A percentile compares a stretch with the other conserved stretches of the same genome.
Evolutionary conservation across 805 yeast genomes (phyloP).

Genomic region (Wickerhamiella lipophila): DNA sequence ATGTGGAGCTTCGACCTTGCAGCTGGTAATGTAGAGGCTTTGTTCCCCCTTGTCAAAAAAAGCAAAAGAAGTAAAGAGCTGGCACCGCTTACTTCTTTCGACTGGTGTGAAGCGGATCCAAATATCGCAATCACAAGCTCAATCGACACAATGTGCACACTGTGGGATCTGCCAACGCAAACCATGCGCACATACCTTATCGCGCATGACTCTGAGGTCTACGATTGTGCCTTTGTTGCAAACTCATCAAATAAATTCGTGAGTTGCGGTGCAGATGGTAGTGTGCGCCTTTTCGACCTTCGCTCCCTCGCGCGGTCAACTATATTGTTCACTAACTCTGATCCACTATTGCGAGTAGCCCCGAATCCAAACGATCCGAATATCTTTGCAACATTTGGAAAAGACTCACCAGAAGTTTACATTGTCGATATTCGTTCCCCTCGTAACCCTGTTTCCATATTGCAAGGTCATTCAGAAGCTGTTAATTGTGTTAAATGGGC

Average conservation of each 20-base stretch:
- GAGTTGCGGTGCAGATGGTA: conserved; percentile 91
- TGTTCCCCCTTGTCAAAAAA: conserved; percentile 32
- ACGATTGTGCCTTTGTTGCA: conserved; percentile 74
- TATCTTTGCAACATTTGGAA: conserved; percentile 70
- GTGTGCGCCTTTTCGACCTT: conserved; percentile 82
- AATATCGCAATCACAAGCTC: conserved; percentile 67
- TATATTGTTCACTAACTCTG: conserved; percentile 72
- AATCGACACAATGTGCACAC: conserved; percentile 92
- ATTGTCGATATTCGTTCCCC: conserved; percentile 81
- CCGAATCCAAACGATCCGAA: conserved; percentile 73
- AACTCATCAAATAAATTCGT: conserved; percentile 69
- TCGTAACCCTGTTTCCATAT: conserved; percentile 59
- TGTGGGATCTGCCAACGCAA: conserved; percentile 71
- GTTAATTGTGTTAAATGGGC: conserved; percentile 78
- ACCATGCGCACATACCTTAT: conserved; percentile 82
- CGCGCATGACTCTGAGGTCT: conserved; percentile 93
- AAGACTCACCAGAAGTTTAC: conserved; percentile 49
- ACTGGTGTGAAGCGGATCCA: conserved; percentile 73
- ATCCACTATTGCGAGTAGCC: conserved; percentile 61
- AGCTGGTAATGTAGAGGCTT: conserved; percentile 30
- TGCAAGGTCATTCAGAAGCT: conserved; percentile 54
- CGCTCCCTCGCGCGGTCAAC: conserved; percentile 86
- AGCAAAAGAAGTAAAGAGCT: conserved; percentile 33
- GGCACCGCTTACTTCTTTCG: conserved; percentile 89
- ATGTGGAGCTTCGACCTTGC: conserved; percentile 40